Evolutionary conservation across 2,329 filamentous ascomycete species (phyloP).

Genomic region (Aspergillus sp.): DNA sequence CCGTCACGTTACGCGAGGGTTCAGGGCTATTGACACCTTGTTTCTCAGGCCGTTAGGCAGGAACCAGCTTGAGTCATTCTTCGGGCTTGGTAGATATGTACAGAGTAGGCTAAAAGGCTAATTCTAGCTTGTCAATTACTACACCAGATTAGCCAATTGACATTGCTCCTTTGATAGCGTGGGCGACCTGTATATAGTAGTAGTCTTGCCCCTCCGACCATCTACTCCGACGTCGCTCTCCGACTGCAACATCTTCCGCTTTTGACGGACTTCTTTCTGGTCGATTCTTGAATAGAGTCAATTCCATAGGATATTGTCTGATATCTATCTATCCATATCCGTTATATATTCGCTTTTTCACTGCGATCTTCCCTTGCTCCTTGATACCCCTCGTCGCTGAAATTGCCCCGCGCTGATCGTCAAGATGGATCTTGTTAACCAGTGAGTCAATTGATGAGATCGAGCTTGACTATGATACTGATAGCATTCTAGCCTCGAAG

Average conservation of each 20-base stretch:
- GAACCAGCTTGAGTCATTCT: not conserved
- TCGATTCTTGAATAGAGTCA: not conserved
- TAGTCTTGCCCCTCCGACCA: not conserved
- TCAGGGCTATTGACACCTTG: slow-evolving; percentile 27
- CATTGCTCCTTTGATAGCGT: no score
- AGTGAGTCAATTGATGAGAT: slow-evolving; percentile 38
- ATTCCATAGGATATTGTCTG: not conserved
- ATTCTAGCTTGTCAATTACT: no score
- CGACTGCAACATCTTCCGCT: not conserved
- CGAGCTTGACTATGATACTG: slow-evolving; percentile 20
- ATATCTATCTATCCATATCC: not conserved
- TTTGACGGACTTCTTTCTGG: not conserved
- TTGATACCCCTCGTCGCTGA: not conserved
- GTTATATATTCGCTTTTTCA: no score
- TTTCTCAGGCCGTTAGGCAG: slow-evolving; percentile 12
- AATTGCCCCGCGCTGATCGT: slow-evolving; percentile 17
- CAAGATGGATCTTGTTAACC: slow-evolving; percentile 56
- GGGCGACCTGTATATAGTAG: not conserved
- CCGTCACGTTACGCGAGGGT: slow-evolving; percentile 26
- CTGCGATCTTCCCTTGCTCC: not conserved
- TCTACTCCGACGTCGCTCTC: not conserved
- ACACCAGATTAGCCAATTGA: no score
- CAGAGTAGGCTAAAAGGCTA: not conserved
- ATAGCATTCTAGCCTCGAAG: slow-evolving; percentile 63
- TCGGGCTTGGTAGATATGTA: not conserved